Base-by-base conservation (phyloP, 2,329 filamentous ascomycete species). In the Zymoseptoria brevis region DNA sequence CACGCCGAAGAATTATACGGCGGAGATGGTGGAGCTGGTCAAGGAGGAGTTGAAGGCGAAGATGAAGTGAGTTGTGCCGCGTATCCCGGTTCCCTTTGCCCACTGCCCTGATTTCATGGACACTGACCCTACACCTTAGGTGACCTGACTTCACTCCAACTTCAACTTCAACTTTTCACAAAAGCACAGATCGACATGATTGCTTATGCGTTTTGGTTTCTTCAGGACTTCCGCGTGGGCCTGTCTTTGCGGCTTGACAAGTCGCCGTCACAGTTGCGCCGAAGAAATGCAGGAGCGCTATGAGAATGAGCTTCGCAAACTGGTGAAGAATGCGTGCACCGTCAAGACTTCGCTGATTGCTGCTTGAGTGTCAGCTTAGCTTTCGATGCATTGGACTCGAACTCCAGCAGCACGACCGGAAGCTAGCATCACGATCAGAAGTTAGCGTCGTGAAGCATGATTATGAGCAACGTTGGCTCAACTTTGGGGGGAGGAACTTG, bases 61-160 rank as follows among this genome's bases (percentile, higher is more conserved):
- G 62, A 52, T 73, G 35, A 71, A 67, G 72, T 74, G 62, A 72
- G 71, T 64, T n/a, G 19, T 16, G n/a, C 13, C 50, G 24, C n/a
- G 55, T 51, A 51, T 55, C 35, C 50, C 53, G 16, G 45, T 24
- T 45, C 45, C 13, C n/a, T n/a, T n/a, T 30, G 30, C 55, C 21
- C 29, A 51, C 41, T 22, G n/a, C 48, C 35, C 54, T 58, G 60
- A 57, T 57, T 9, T 3, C 21, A 7, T n/a, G 21, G 50, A 26
- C 2, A 53, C 26, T 35, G 30, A 35, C 13, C 9, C 5, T 4
- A 35, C 8, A 6, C 30, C 30, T 13, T 16, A 35, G 30, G 4
- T 35, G 9, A 35, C 1, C 30, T 35, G 2, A 9, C 9, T 13
- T 9, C 4, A 13, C 30, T 35, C 30, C 8, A 22, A 22, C 21